Evolutionary conservation across 108 stramenopile genomes (phyloP).

Genomic region (Thalassiosira profunda): DNA sequence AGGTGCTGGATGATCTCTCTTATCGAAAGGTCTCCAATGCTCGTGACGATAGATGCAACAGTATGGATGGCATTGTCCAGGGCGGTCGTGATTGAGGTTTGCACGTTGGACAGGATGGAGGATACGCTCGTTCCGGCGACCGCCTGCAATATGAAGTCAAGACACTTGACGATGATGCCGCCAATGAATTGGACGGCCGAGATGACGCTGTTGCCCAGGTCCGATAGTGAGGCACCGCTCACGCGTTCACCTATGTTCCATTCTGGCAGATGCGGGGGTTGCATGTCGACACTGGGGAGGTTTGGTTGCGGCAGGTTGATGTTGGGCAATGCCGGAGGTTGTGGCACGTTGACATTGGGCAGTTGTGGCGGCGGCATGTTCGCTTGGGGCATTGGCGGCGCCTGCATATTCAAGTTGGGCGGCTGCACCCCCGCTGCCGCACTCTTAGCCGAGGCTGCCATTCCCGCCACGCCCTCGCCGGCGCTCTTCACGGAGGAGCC

Average conservation of each 20-base stretch:
- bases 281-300: conserved; percentile 3
- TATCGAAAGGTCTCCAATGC: conserved; percentile 26
- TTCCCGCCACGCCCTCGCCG: no score
- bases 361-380: not conserved
- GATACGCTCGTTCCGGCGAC: conserved; percentile 19
- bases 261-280: not conserved
- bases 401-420: not conserved
- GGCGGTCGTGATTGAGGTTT: conserved; percentile 12
- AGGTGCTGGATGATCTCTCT: conserved; percentile 34
- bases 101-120: conserved; percentile 9
- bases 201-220: conserved; percentile 22
- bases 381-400: not conserved
- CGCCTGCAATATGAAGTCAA: conserved; percentile 23
- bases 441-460: no score
- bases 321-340: not conserved
- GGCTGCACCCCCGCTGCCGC: not conserved
- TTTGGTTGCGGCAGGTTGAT: not conserved
- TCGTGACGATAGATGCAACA: conserved; percentile 7
- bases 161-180: conserved; percentile 17
- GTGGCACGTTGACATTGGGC: not conserved
- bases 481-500: not conserved
- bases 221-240: conserved; percentile 26
- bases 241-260: not conserved
- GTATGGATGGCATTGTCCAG: conserved; percentile 26
- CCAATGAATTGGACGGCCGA: conserved; percentile 18